Base-by-base conservation (phyloP, 2,329 filamentous ascomycete genomes). In the Juglanconis juglandina region DNA sequence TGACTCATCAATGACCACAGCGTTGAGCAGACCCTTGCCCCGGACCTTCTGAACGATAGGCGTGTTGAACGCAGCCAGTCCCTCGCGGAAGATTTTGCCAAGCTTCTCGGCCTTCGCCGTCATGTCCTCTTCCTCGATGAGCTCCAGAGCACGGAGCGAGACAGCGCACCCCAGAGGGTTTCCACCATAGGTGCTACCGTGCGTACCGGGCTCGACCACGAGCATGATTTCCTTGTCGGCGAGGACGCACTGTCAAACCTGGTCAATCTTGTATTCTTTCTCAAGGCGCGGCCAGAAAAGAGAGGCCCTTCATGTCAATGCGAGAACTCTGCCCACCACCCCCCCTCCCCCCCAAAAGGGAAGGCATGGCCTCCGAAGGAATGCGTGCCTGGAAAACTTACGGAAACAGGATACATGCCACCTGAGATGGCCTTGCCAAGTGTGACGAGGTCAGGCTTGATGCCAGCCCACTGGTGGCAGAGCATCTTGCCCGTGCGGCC, bases 401-500 rank as follows among this genome's bases (percentile, higher is more conserved):
- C 55, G 41, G 61, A 63, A 35, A 99, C 95, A n/a, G 95, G 95
- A 78, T 99, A 99, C 89, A 98, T 95, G 75, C 95, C 95, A 65
- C 95, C 95, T 39, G 92, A 96, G 73, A 99, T 96, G 68, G 95
- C 95, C 81, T 99, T 99, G 71, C 95, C 95, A 39, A 99, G 87
- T 52, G 96, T 88, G 32, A 99, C 89, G 70, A 99, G 84, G 73
- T 99, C 95, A 44, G 94, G 95, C 81, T 94, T 96, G 81, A 99
- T 92, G 67, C 88, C 90, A 59, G 91, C 88, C 93, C 95, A 98
- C 77, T 99, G 87, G 70, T 91, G 89, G 82, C 92, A 96, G 58
- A 99, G 87, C 80, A 99, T 90, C 71, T 90, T 91, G 56, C 95
- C 95, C 17, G 95, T 99, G 65, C 95, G 88, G 58, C 92, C 95